Evolutionary conservation across 2,329 filamentous ascomycete species (phyloP), one percentile per base, ranked within the genome.

Genomic region (Tolypocladium paradoxum): DNA sequence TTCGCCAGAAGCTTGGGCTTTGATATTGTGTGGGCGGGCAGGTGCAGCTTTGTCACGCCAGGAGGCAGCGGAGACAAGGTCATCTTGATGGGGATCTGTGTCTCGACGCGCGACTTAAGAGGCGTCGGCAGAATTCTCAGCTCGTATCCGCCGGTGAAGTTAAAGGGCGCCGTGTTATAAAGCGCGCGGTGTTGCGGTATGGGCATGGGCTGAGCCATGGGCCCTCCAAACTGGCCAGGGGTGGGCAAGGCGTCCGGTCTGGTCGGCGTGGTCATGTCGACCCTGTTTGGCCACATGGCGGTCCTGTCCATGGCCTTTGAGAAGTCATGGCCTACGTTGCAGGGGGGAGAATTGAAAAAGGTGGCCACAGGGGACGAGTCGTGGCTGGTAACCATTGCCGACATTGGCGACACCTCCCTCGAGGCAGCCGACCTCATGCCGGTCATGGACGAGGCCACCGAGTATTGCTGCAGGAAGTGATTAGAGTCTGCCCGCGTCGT

Each of bases 1-100:
- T 90, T 95, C 3, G 88, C 83, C 46, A 95, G 77, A 27, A 96
- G 78, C 69, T 97, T 97, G 7, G 91, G 88, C 67, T 97, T 97
- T 22, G 91, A 93, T 52, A 99, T 93, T 1, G 90, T 95, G 65
- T 96, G 85, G 4, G 86, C 83, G 5, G 92, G 93, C 18, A 99
- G 79, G 63, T 95, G 90, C 50, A 97, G 73, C 65, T 86, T 89
- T 58, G 85, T 88, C 54, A 91, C 82, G 12, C 87, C 86, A 0
- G 77, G 73, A 1, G 91, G 90, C 48, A 95, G 74, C 22, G 87
- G 83, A 54, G 83, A 85, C 38, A 97, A 70, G 0, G 84, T 87
- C 69, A 97, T 78, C 62, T 85, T 85, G 60, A 96, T 89, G 9
- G 88, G 88, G 60, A 97, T 96, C 66, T 97, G 93, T 0, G 93